Evolutionary conservation across 495 filamentous ascomycete genomes (phyloP).

Genomic region (Endocarpon pusillum): DNA sequence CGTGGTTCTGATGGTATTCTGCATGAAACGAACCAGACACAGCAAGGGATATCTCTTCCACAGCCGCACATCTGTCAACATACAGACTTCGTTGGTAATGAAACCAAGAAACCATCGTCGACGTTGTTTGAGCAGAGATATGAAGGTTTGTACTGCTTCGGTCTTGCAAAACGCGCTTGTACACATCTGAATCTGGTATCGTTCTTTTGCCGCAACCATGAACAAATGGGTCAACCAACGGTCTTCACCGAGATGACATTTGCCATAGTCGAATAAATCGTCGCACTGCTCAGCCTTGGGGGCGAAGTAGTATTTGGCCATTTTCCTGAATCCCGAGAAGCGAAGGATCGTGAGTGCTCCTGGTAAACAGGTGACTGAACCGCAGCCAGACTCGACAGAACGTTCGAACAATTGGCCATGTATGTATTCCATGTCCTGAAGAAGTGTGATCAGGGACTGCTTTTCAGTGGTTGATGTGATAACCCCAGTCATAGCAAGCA

Average conservation of each 20-base stretch:
- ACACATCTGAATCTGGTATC: conserved; percentile 94
- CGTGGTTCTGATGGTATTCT: conserved; percentile 93
- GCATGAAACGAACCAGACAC: conserved; percentile 79
- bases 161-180: conserved; percentile 97
- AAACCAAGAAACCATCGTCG: conserved; percentile 95
- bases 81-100: conserved; percentile 96
- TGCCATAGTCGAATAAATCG: conserved; percentile 91
- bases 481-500: conserved; percentile 96
- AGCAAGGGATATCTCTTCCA: conserved; percentile 87
- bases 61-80: conserved; percentile 85
- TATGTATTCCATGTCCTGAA: conserved; percentile 97
- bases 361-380: conserved; percentile 86
- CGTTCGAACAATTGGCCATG: conserved; percentile 96
- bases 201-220: conserved; percentile 90
- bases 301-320: conserved; percentile 98
- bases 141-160: conserved; percentile 81
- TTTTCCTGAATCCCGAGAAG: conserved; percentile 89
- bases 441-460: conserved; percentile 73
- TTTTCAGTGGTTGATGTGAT: conserved; percentile 90
- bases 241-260: conserved; percentile 91
- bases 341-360: conserved; percentile 89
- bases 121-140: conserved; percentile 80
- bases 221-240: conserved; percentile 96
- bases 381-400: conserved; percentile 89
- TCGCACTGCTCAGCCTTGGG: conserved; percentile 94